phyloP scores from a whole-genome alignment of 2,329 filamentous ascomycete genomes.

The Domatiomyces globalis region DNA sequence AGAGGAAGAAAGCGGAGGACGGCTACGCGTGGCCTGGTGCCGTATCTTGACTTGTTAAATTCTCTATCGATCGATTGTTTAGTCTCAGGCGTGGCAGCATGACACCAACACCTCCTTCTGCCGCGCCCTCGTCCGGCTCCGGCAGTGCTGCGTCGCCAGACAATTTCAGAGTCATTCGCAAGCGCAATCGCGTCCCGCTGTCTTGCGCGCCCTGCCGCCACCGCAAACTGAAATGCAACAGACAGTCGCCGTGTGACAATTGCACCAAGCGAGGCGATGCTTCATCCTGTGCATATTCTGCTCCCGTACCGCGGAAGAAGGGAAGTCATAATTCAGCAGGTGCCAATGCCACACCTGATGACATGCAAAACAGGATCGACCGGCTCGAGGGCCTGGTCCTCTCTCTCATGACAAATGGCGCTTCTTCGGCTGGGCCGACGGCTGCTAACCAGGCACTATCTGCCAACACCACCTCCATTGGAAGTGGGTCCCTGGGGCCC shows the following conservation, averaged over 20 bases:
- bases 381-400: constrained; percentile 82
- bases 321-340: constrained; percentile 39
- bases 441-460: constrained; percentile 40
- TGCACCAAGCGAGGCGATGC: constrained; percentile 79
- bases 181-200: constrained; percentile 79
- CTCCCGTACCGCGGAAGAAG: constrained; percentile 57
- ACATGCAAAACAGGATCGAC: constrained; percentile 98
- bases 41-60: not conserved
- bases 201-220: constrained; percentile 85
- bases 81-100: constrained; percentile 28
- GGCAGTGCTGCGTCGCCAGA: constrained; percentile 53
- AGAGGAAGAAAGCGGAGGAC: not conserved
- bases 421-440: constrained; percentile 43
- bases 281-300: constrained; percentile 70
- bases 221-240: constrained; percentile 91
- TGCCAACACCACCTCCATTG: constrained; percentile 28
- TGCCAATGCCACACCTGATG: constrained; percentile 54
- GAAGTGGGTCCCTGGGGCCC: constrained; percentile 27
- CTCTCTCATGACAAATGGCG: constrained; percentile 82
- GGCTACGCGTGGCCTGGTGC: not conserved
- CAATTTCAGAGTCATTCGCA: constrained; percentile 76
- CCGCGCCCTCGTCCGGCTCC: constrained; percentile 56
- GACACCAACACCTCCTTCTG: constrained; percentile 66
- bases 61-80: too few relatives aligned
- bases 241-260: constrained; percentile 81